phyloP scores from a whole-genome alignment of 2,329 filamentous ascomycete species.

The Rutstroemia sp. region DNA sequence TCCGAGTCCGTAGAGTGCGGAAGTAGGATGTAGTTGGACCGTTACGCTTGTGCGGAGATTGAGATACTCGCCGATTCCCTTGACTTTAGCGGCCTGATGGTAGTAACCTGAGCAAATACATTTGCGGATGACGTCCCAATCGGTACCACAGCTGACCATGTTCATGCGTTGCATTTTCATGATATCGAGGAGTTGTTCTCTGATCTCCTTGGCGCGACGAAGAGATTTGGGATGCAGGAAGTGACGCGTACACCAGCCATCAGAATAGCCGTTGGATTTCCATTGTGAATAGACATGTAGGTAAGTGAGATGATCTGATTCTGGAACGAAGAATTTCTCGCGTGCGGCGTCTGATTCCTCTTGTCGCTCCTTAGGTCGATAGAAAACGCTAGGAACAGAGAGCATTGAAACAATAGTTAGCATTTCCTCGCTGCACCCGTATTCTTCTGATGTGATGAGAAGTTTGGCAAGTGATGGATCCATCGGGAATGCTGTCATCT shows the following conservation, averaged over 20 bases:
- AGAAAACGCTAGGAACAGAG: conserved; percentile 93
- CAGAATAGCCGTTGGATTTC: conserved; percentile 82
- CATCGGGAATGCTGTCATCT: conserved; percentile 98
- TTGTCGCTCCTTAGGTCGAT: conserved; percentile 90
- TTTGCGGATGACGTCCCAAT: conserved; percentile 92
- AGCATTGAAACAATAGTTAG: conserved; percentile 97
- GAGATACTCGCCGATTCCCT: conserved; percentile 95
- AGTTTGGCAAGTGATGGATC: conserved; percentile 93
- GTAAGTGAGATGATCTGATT: conserved; percentile 93
- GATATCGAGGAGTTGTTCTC: conserved; percentile 88
- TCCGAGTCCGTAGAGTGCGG: conserved; percentile 83
- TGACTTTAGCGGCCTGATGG: conserved; percentile 92
- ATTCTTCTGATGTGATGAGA: conserved; percentile 82
- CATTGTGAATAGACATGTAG: conserved; percentile 95
- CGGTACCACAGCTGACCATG: conserved; percentile 82
- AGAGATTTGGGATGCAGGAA: conserved; percentile 95
- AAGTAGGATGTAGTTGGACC: conserved; percentile 90
- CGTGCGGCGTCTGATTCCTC: conserved; percentile 93
- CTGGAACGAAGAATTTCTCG: conserved; percentile 97
- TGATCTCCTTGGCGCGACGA: conserved; percentile 84
- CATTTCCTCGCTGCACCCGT: conserved; percentile 95
- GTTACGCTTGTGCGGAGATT: conserved; percentile 92
- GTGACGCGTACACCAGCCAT: conserved; percentile 87
- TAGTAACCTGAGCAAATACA: conserved; percentile 98
- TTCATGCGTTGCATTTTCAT: conserved; percentile 91